Evolutionary conservation across 805 yeast genomes (phyloP).

Genomic region (Pichia paraexigua): DNA sequence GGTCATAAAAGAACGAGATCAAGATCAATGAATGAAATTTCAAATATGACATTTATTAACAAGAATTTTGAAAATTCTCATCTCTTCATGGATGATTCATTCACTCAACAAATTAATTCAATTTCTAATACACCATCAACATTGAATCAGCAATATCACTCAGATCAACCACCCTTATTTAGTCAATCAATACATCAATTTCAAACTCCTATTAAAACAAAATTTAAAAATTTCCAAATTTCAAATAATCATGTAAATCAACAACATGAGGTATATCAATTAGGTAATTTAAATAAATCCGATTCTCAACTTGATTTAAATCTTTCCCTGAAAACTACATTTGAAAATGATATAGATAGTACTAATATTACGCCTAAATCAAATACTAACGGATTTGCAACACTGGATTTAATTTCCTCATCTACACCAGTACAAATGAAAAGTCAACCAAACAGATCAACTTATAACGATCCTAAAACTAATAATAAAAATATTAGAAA

Average conservation of each 20-base stretch:
- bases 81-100: conserved; percentile 4
- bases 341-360: no score
- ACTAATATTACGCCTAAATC: neutral
- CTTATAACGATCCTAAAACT: neutral
- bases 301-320: conserved; percentile 2
- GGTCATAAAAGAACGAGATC: conserved; percentile 31
- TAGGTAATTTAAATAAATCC: neutral
- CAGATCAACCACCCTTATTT: neutral
- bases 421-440: neutral
- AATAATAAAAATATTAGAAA: no score
- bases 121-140: neutral
- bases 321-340: neutral
- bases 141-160: neutral
- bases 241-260: neutral
- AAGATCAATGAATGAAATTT: conserved; percentile 27
- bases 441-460: neutral
- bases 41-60: conserved; percentile 8
- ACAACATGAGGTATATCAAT: neutral
- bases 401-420: neutral
- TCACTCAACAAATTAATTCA: neutral
- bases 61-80: neutral
- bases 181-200: neutral
- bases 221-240: neutral
- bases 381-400: neutral
- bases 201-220: neutral